Percentiles rank a stretch among this genome's conserved stretches.
These are phyloP conservation scores for Mucor saturninus DNA, from an alignment of 371 early-diverging fungal genomes.

Conservation along the genomic window DNA sequence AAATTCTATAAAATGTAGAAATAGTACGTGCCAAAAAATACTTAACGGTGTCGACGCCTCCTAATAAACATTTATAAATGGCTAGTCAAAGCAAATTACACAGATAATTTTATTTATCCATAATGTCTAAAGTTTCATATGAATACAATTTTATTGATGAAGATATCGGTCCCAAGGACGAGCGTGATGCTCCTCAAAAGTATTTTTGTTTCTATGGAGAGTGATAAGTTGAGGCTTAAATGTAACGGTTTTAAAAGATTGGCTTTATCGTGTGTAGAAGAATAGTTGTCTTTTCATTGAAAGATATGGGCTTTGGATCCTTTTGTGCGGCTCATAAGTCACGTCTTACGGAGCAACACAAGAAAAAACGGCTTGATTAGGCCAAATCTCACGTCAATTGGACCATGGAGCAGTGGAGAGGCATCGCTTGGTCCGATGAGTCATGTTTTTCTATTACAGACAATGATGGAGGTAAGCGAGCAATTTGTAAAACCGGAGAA, in stretches of 20 bases:
- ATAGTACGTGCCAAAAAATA: too few species aligned
- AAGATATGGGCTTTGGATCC: neutral
- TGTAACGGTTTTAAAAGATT: too few species aligned
- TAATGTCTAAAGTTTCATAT: too few species aligned
- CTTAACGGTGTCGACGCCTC: too few species aligned
- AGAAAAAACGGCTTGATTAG: neutral
- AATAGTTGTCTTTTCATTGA: neutral
- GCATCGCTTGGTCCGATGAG: conserved; percentile 21
- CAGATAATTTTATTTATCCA: too few species aligned
- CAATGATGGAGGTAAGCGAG: neutral
- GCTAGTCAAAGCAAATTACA: too few species aligned
- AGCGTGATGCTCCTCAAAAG: conserved; percentile 84
- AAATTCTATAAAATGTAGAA: too few species aligned
- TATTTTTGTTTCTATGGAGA: too few species aligned
- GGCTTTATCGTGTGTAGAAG: neutral
- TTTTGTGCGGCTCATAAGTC: neutral
- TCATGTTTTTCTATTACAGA: conserved; percentile 4
- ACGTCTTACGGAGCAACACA: neutral
- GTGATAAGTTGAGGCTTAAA: too few species aligned
- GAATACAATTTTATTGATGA: too few species aligned
- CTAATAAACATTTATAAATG: too few species aligned
- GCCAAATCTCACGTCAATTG: conserved; percentile 5
- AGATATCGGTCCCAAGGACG: conserved; percentile 91
- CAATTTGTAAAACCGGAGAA: neutral
- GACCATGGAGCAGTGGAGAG: conserved; percentile 9